Evolutionary conservation across 768 basidiomycete genomes (phyloP), one percentile per base, ranked within the genome.

Genomic region (Boletus sensibilis): DNA sequence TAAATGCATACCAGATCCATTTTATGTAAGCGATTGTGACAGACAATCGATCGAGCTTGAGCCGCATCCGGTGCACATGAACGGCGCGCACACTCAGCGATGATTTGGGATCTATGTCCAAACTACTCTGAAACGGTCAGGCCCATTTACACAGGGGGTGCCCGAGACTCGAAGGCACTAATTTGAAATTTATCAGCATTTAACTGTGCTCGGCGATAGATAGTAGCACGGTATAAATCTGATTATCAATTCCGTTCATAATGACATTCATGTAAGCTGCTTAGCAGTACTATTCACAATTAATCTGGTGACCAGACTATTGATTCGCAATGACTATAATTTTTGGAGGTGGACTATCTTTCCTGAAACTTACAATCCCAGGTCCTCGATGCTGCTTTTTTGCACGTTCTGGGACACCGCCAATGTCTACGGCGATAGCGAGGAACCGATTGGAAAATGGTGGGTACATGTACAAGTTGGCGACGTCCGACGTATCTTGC

Each of bases 351-450:
- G 16, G 34, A 11, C 4, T 4, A 18, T 21, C 20, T 34, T 23
- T 23, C 33, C 33, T 45, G 6, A 7, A 10, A 23, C 35, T 38
- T 12, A 2, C 13, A n/a, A 23, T 10, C 1, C 1, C 14, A 79
- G 77, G 58, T 82, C 37, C 68, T 81, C 13, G 80, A 82, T 51
- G 72, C 72, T 7, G 72, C 76, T 0, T 72, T 76, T 43, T 7
- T 78, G 74, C 58, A 82, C 71, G 1, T 72, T 75, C 57, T 81
- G 79, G 79, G 81, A 82, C 58, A 76, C 76, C 0, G 75, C 79
- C 5, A 74, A 79, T 53, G 43, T 72, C 18, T 82, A 80, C 42
- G 72, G 65, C 2, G 76, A 75, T 48, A 70, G 67, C 38, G 80
- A 83, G 61, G 75, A 75, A 1, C 69, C 80, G 5, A 67, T 83